A percentile compares a stretch with the other conserved stretches of the same genome.
These are phyloP conservation scores for Flaveria trinervia DNA, from an alignment of 129 eudicot genomes.

Conservation along the genomic window DNA sequence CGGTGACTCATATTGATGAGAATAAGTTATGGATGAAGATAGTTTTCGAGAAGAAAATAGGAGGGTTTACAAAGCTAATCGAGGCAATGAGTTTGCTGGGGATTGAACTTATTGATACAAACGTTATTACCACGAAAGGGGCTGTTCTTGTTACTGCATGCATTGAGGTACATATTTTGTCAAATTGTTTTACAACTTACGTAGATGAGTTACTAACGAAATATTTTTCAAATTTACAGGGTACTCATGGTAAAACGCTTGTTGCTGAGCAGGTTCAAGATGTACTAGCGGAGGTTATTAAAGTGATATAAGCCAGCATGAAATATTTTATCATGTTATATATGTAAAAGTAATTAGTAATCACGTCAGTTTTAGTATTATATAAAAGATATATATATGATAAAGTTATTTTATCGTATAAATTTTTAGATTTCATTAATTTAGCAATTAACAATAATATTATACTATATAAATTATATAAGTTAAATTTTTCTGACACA, in stretches of 20 bases:
- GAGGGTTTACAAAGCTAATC: constrained; percentile 51
- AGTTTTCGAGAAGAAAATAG: constrained; percentile 52
- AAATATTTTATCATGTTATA: background rate
- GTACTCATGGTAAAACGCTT: constrained; percentile 39
- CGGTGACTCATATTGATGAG: constrained; percentile 49
- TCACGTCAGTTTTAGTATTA: background rate
- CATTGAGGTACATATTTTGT: constrained; percentile 43
- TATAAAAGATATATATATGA: background rate
- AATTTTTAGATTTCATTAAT: background rate
- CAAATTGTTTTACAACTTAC: background rate
- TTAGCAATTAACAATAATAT: no score
- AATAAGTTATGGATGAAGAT: constrained; percentile 71
- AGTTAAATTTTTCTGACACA: constrained; percentile 18
- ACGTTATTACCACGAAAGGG: constrained; percentile 65
- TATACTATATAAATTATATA: background rate
- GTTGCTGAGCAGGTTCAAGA: constrained; percentile 42
- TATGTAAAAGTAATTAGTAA: background rate
- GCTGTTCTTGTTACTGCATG: constrained; percentile 63
- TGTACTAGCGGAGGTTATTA: constrained; percentile 38
- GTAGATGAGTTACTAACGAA: background rate
- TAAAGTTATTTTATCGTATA: background rate
- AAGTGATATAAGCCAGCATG: constrained; percentile 24
- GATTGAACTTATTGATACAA: constrained; percentile 48
- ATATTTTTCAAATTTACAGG: constrained; percentile 38
- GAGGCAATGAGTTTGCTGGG: constrained; percentile 60